phyloP scores from a whole-genome alignment of 1,139 yeast species.

The Yamadazyma pseudoaaseri region DNA sequence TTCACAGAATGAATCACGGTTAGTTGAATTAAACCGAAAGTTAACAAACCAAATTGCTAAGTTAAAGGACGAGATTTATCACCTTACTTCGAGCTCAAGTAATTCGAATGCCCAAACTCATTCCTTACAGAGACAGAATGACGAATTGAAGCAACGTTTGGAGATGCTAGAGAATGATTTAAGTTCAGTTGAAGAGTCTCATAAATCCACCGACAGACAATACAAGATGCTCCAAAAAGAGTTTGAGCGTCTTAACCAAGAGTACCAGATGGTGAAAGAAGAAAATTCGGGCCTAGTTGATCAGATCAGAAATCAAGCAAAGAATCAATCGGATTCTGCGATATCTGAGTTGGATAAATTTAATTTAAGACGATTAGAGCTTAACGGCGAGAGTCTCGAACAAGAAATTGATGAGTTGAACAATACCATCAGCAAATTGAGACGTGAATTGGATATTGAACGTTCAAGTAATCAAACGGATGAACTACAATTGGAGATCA shows the following conservation, averaged over 20 bases:
- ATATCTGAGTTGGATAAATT: slow-evolving; percentile 23
- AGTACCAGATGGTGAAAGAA: slow-evolving; percentile 15
- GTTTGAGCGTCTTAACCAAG: slow-evolving; percentile 11
- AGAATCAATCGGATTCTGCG: slow-evolving; percentile 13
- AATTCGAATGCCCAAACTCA: slow-evolving; percentile 10
- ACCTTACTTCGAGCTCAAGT: slow-evolving; percentile 15
- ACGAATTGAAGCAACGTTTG: slow-evolving; percentile 24
- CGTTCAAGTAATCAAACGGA: slow-evolving; percentile 8
- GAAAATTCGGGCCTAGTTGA: slow-evolving; percentile 16
- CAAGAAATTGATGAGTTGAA: slow-evolving; percentile 10
- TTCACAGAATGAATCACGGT: slow-evolving; percentile 17
- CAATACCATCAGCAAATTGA: slow-evolving; percentile 11
- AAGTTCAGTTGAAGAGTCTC: slow-evolving; percentile 20
- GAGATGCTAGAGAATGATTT: slow-evolving; percentile 28
- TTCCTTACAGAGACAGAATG: slow-evolving; percentile 16
- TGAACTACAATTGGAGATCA: slow-evolving; percentile 17
- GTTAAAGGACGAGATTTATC: slow-evolving; percentile 21
- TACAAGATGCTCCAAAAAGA: slow-evolving; percentile 11
- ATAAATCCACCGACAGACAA: slow-evolving; percentile 17
- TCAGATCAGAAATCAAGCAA: slow-evolving; percentile 9
- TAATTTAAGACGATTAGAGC: slow-evolving; percentile 19
- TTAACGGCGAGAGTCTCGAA: slow-evolving; percentile 15
- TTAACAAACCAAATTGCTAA: slow-evolving; percentile 20
- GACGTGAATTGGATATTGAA: slow-evolving; percentile 17
- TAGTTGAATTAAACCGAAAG: slow-evolving; percentile 17